Percentiles rank a stretch among this genome's conserved stretches.
Conservation (phyloP, 345 rosid species). For the Adansonia digitata region DNA sequence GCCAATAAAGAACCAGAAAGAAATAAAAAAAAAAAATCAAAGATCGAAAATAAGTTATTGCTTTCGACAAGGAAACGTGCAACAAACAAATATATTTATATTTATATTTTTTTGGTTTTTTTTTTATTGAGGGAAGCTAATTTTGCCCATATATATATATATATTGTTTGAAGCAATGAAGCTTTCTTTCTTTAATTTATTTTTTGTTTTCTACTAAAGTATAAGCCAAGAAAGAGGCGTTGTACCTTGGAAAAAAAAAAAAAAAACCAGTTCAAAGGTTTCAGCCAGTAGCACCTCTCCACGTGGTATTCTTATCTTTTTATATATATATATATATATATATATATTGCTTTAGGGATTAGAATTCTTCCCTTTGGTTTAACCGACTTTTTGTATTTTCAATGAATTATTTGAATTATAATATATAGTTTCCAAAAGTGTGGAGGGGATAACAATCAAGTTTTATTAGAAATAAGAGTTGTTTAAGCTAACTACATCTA, state of each 20-base stretch:
- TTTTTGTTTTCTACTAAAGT: not conserved
- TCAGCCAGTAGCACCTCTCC: not conserved
- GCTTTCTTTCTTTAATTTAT: not conserved
- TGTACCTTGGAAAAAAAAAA: no score
- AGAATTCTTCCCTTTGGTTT: not conserved
- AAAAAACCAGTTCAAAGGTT: not conserved
- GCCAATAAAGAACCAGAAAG: slow-evolving; percentile 2
- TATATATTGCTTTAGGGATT: no score
- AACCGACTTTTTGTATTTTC: not conserved
- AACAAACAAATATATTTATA: slow-evolving; percentile 4
- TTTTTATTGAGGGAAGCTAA: slow-evolving; percentile 47
- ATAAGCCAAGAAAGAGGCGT: not conserved
- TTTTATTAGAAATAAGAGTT: not conserved
- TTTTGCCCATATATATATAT: slow-evolving; percentile 28
- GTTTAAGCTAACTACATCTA: slow-evolving; percentile 1
- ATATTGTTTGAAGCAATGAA: slow-evolving; percentile 11
- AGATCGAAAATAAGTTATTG: not conserved
- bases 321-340: no score
- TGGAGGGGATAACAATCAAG: not conserved
- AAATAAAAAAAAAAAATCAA: no score
- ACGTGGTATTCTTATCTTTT: not conserved
- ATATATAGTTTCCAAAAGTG: not conserved
- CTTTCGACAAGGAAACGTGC: slow-evolving; percentile 22
- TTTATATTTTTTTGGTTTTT: slow-evolving; percentile 9
- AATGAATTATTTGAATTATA: not conserved